These are phyloP conservation scores for Persicaria tinctoria DNA, from an alignment of 148 eudicot genomes.

Conservation along the genomic window DNA sequence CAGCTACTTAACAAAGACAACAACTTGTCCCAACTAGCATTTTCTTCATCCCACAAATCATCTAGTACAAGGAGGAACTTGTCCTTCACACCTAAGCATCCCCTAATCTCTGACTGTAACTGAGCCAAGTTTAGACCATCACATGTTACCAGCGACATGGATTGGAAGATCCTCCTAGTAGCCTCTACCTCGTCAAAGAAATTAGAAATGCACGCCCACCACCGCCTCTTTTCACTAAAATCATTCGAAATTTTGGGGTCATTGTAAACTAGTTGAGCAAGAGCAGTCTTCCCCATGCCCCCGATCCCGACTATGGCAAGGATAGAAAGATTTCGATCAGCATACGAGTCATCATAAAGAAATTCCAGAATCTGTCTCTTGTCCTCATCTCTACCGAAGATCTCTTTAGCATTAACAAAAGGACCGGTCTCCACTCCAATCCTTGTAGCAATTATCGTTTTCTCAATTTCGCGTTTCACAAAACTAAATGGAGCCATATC, in stretches of 20 bases:
- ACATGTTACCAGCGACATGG: neutral
- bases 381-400: constrained; percentile 20
- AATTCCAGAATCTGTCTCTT: neutral
- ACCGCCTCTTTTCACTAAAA: neutral
- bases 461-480: neutral
- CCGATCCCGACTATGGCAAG: constrained; percentile 15
- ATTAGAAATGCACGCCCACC: constrained; percentile 21
- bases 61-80: constrained; percentile 12
- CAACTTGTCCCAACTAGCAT: neutral
- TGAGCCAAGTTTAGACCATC: neutral
- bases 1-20: neutral
- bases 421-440: neutral
- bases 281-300: constrained; percentile 25
- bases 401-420: neutral
- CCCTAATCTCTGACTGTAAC: neutral
- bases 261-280: constrained; percentile 20
- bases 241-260: neutral
- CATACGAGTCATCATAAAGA: neutral
- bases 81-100: neutral
- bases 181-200: neutral
- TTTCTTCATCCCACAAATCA: constrained; percentile 14
- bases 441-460: neutral
- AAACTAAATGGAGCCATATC: neutral
- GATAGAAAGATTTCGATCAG: neutral
- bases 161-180: neutral